Percentiles rank a stretch among this genome's conserved stretches.
Evolutionary conservation across 495 filamentous ascomycete genomes (phyloP).

Genomic region (Rhypophila decipiens): DNA sequence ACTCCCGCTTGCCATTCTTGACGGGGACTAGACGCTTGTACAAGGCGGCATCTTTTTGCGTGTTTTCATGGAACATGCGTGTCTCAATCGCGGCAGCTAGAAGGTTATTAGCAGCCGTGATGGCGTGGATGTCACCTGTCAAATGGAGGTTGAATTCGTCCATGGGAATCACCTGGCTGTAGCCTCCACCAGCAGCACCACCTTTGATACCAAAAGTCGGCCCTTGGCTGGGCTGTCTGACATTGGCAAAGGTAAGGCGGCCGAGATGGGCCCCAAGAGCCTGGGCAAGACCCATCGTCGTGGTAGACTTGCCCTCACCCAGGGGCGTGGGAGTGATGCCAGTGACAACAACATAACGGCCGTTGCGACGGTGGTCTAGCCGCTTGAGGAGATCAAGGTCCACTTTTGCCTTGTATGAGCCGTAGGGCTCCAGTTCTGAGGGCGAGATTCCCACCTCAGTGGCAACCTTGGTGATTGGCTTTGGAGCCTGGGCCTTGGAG

Average conservation of each 20-base stretch:
- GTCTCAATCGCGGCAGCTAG: conserved; percentile 98
- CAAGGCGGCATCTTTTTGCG: conserved; percentile 84
- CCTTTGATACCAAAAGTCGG: conserved; percentile 99
- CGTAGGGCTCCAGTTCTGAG: conserved; percentile 89
- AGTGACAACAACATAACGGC: conserved; percentile 83
- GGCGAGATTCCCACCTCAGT: conserved; percentile 79
- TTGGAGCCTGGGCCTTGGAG: conserved; percentile 82
- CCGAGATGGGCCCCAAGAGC: conserved; percentile 87
- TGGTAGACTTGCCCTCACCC: conserved; percentile 97
- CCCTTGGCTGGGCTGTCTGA: conserved; percentile 92
- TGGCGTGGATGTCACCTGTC: conserved; percentile 96
- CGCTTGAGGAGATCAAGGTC: conserved; percentile 75
- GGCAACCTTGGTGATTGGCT: conserved; percentile 76
- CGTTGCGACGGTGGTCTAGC: conserved; percentile 78
- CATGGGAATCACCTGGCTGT: conserved; percentile 99
- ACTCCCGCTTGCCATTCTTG: conserved; percentile 83
- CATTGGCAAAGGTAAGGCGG: conserved; percentile 88
- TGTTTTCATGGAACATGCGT: conserved; percentile 94
- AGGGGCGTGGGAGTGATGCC: conserved; percentile 98
- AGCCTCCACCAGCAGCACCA: conserved; percentile 92
- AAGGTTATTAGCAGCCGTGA: conserved; percentile 95
- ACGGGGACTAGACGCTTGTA: conserved; percentile 83
- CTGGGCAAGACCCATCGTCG: conserved; percentile 92
- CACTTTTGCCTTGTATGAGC: conserved; percentile 91
- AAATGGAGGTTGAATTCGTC: conserved; percentile 98